Evolutionary conservation across 176 grass and related monocot species (phyloP).

Genomic region (Oryza rufipogon): DNA sequence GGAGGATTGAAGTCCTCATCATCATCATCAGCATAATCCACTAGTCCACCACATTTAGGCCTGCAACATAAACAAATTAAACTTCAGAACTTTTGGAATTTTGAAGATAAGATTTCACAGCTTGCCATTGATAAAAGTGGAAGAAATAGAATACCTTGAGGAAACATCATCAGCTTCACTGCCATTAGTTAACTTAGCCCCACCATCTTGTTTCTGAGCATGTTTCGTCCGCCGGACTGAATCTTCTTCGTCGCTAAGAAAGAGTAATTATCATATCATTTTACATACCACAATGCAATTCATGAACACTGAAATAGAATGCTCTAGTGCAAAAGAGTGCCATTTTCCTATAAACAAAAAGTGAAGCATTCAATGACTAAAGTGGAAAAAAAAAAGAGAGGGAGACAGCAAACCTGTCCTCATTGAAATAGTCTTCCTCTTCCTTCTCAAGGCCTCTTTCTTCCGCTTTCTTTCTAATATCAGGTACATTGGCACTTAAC

Average conservation of each 20-base stretch:
- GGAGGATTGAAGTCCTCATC: slow-evolving; percentile 96
- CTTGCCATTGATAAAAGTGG: slow-evolving; percentile 6
- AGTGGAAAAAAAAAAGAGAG: not conserved
- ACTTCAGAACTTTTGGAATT: slow-evolving; percentile 2
- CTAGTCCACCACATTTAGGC: slow-evolving; percentile 73
- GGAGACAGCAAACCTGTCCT: slow-evolving; percentile 69
- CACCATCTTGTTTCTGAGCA: slow-evolving; percentile 49
- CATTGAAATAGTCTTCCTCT: slow-evolving; percentile 98
- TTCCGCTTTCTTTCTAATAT: slow-evolving; percentile 73
- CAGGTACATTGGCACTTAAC: slow-evolving; percentile 51
- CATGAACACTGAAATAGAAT: slow-evolving; percentile 2
- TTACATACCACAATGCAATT: not conserved
- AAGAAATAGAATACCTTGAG: slow-evolving; percentile 53
- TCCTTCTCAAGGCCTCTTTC: slow-evolving; percentile 97
- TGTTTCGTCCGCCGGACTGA: slow-evolving; percentile 56
- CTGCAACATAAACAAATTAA: slow-evolving; percentile 47
- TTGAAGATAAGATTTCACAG: not conserved
- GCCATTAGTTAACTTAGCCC: slow-evolving; percentile 67
- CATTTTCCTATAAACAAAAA: slow-evolving; percentile 31
- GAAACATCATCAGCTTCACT: slow-evolving; percentile 59
- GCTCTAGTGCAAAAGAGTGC: not conserved
- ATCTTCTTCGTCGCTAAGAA: slow-evolving; percentile 95
- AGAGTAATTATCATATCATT: slow-evolving; percentile 31
- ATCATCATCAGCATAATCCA: slow-evolving; percentile 93
- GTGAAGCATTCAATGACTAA: slow-evolving; percentile 24